Evolutionary conservation across 345 rosid genomes (phyloP).

Genomic region (Excoecaria agallocha): DNA sequence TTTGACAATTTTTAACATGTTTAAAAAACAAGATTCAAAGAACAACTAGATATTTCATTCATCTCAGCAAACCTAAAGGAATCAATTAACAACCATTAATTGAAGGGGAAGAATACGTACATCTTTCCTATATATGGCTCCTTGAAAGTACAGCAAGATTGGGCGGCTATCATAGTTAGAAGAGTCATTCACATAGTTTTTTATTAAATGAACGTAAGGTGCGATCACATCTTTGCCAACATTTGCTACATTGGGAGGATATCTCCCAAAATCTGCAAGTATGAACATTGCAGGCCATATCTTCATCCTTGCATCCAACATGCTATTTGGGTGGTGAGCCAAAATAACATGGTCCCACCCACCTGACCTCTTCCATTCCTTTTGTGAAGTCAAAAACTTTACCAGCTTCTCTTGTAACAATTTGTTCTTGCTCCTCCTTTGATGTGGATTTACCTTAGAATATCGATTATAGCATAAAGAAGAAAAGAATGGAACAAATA

Average conservation of each 20-base stretch:
- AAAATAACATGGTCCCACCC: slow-evolving; percentile 73
- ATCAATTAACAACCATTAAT: background rate
- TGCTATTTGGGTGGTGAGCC: slow-evolving; percentile 97
- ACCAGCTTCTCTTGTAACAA: slow-evolving; percentile 69
- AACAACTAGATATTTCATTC: background rate
- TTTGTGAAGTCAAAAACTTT: slow-evolving; percentile 46
- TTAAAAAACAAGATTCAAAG: background rate
- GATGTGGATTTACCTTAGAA: slow-evolving; percentile 59
- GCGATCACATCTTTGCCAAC: slow-evolving; percentile 86
- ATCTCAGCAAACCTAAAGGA: background rate
- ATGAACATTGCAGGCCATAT: slow-evolving; percentile 79
- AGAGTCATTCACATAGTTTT: slow-evolving; percentile 53
- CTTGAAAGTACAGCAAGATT: slow-evolving; percentile 85
- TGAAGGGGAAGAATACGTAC: slow-evolving; percentile 44
- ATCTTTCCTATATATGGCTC: slow-evolving; percentile 94
- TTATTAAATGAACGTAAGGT: slow-evolving; percentile 83
- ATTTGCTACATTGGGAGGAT: slow-evolving; percentile 74
- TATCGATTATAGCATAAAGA: slow-evolving; percentile 74
- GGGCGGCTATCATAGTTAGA: slow-evolving; percentile 69
- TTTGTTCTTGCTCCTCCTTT: slow-evolving; percentile 59
- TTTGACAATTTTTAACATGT: background rate
- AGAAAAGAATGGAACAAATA: slow-evolving; percentile 88
- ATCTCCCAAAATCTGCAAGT: slow-evolving; percentile 89
- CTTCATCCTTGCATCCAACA: slow-evolving; percentile 71
- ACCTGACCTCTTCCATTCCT: slow-evolving; percentile 76